Conservation (phyloP, 1,284 basidiomycete genomes). For the Ceratobasidium sp. region DNA sequence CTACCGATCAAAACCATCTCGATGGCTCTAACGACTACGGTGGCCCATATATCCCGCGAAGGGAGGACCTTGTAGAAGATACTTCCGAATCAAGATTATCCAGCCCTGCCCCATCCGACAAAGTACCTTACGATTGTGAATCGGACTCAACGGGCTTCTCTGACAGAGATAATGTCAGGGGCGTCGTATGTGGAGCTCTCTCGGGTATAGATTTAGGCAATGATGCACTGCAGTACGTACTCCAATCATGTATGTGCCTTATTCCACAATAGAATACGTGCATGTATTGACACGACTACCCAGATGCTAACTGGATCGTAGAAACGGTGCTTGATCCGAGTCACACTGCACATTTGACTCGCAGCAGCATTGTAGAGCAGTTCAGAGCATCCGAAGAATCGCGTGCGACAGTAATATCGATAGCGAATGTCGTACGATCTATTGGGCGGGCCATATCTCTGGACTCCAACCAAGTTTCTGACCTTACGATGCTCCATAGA, state of each 20-base stretch:
- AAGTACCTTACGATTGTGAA: constrained; percentile 16
- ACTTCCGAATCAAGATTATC: constrained; percentile 31
- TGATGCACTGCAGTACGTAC: constrained; percentile 9
- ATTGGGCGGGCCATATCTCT: background rate
- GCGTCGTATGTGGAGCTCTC: background rate
- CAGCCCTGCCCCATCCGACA: constrained; percentile 22
- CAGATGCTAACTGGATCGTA: constrained; percentile 2
- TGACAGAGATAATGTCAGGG: background rate
- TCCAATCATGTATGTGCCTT: constrained; percentile 14
- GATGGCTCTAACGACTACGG: background rate
- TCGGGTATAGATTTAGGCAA: background rate
- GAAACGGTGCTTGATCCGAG: constrained; percentile 19
- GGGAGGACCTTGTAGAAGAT: background rate
- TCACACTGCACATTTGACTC: constrained; percentile 3
- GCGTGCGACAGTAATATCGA: background rate
- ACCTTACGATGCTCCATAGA: constrained; percentile 7
- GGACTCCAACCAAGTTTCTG: constrained; percentile 18
- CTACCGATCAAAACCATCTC: background rate
- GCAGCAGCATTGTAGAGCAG: background rate
- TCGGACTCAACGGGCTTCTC: constrained; percentile 30
- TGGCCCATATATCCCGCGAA: background rate
- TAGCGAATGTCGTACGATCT: background rate
- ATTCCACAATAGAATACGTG: background rate
- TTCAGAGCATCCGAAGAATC: constrained; percentile 14
- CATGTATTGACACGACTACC: background rate